Evolutionary conservation across 495 filamentous ascomycete species (phyloP).

Genomic region (Pyronema domesticum): DNA sequence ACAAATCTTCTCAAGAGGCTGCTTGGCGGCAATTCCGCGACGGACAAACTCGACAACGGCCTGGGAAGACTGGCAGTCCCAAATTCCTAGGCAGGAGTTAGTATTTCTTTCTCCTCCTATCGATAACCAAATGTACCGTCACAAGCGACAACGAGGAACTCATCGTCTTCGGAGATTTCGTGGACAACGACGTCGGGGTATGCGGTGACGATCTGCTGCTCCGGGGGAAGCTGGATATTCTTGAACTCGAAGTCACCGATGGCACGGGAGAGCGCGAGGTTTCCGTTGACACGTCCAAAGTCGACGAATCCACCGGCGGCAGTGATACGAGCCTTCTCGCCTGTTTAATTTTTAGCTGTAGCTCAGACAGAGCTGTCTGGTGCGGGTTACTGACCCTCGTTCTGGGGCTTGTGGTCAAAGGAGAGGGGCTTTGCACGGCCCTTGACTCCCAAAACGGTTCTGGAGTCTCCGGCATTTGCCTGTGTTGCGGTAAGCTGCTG

Average conservation of each 20-base stretch:
- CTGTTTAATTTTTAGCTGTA: conserved; percentile 30
- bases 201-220: conserved; percentile 94
- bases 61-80: conserved; percentile 98
- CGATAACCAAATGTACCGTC: conserved; percentile 46
- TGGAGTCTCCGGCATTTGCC: conserved; percentile 93
- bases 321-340: conserved; percentile 87
- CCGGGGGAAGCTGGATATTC: conserved; percentile 88
- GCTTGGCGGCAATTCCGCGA: conserved; percentile 85
- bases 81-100: conserved; percentile 55
- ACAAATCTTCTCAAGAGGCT: conserved; percentile 79
- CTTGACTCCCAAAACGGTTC: conserved; percentile 85
- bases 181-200: conserved; percentile 86
- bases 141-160: conserved; percentile 92
- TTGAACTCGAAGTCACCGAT: conserved; percentile 99
- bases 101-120: background rate
- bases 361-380: background rate
- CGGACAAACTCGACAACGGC: conserved; percentile 92
- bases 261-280: conserved; percentile 89
- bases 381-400: conserved; percentile 50
- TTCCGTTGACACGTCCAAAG: conserved; percentile 95
- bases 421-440: conserved; percentile 92
- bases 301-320: conserved; percentile 96
- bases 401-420: conserved; percentile 96
- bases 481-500: conserved; percentile 28
- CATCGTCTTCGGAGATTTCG: conserved; percentile 79